Base-by-base conservation (phyloP, 495 filamentous ascomycete genomes). In the Xylaria grammica region DNA sequence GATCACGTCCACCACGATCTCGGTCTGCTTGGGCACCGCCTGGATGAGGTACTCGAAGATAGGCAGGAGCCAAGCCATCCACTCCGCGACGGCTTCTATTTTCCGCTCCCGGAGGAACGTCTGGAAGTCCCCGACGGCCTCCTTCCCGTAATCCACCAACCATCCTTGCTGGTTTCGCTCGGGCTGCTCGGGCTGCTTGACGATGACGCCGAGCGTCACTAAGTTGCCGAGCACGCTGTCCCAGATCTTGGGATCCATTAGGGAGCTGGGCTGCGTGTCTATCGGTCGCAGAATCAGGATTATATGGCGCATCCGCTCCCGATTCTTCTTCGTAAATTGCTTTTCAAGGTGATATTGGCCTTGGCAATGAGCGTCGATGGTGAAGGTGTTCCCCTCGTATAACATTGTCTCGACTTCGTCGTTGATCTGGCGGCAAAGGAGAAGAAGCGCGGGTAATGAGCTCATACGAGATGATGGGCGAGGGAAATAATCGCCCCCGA, bases 1-100 rank as follows among this genome's bases (percentile, higher is more conserved):
- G 4, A 29, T 29, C 27, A 51, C 58, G 44, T 61, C 58, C n/a
- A 61, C 44, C 7, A 61, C 44, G 8, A 61, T 61, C 44, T 51
- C 44, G 2, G 58, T 40, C 5, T 48, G 48, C 30, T 32, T 27
- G 26, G 58, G 58, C 20, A 61, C 30, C 4, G 45, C 58, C 29
- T n/a, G 58, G 29, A 48, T 44, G 38, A 61, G 58, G 13, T 61
- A 61, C 58, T 61, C 58, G 10, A 51, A 61, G 58, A 61, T 36
- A 27, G 58, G 58, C n/a, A 51, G 29, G 7, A 61, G 58, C 58
- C 58, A 61, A 4, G 48, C 51, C 58, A 48, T 61, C 58, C 58
- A 61, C 58, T 61, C 32, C 22, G n/a, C 58, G 13, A 32, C 54
- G 5, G 54, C 54, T 7, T 45, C 24, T 27, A 9, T 61, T 11